Evolutionary conservation across 2,329 filamentous ascomycete species (phyloP), one percentile per base, ranked within the genome.

Genomic region (Colletotrichum plurivorum): DNA sequence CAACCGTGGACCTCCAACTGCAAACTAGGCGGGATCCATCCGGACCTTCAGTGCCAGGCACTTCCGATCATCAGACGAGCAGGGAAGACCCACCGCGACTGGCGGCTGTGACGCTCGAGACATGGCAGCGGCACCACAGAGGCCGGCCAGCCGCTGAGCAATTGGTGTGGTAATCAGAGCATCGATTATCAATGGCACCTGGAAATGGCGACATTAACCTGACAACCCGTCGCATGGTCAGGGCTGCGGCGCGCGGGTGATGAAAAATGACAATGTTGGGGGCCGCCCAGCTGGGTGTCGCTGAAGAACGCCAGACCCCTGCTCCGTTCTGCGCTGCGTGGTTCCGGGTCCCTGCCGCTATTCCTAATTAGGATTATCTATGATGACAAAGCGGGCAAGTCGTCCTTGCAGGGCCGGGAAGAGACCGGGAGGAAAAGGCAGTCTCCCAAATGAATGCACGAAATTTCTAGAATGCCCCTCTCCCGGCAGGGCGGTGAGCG

Each of bases 91-190:
- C 41, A 43, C 16, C 41, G 15, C 41, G 41, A 43, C 41, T n/a
- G 43, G 53, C 76, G 4, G 72, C 71, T 3, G 69, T 53, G 15
- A 63, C 16, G 20, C 41, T 63, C 43, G 25, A 15, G 43, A 45
- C 57, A 15, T 16, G 27, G 10, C 15, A 15, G 36, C 9, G 27
- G 25, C 25, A 8, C 20, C 52, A 27, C 27, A 39, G 39, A 54
- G 45, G 13, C 31, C 18, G 53, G 60, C 48, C 41, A 55, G 25
- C 67, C 25, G 67, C 67, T 69, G 67, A 67, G 67, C 45, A 53
- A 69, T 61, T 61, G 51, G 62, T 69, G 52, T 67, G 63, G 63
- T 69, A 69, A 67, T 67, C 62, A 61, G 31, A 20, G 25, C 56
- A n/a, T 13, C 12, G 62, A 60, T 69, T 69, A 61, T 51, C 62